Conservation (phyloP, 108 stramenopile species). For the Craspedostauros australis region DNA sequence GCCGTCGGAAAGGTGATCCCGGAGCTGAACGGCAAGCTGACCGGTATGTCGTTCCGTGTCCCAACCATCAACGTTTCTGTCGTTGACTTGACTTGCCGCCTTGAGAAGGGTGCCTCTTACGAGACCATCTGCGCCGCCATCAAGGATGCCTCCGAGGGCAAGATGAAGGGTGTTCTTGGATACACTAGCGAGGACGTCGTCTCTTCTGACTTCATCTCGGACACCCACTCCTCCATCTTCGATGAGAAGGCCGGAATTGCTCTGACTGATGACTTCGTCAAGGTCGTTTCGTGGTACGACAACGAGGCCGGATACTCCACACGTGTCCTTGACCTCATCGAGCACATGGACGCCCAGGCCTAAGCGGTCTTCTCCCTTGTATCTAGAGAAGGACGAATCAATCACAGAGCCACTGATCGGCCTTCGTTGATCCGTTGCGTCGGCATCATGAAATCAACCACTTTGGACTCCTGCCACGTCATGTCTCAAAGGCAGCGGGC, state of each 20-base stretch:
- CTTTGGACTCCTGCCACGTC: no score
- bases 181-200: constrained; percentile 94
- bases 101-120: constrained; percentile 90
- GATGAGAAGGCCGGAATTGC: constrained; percentile 97
- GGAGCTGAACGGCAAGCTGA: constrained; percentile 93
- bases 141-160: constrained; percentile 90
- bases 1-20: constrained; percentile 97
- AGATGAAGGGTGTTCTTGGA: constrained; percentile 89
- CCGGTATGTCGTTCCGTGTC: constrained; percentile 98
- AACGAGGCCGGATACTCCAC: constrained; percentile 95
- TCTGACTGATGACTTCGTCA: constrained; percentile 94
- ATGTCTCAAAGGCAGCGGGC: no score
- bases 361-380: no score
- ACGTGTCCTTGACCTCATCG: constrained; percentile 90
- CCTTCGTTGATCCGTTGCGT: no score
- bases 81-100: constrained; percentile 91
- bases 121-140: constrained; percentile 92
- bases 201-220: constrained; percentile 90
- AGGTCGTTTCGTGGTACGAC: constrained; percentile 98
- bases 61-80: constrained; percentile 95
- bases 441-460: no score
- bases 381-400: no score
- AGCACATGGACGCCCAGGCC: constrained; percentile 87
- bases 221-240: constrained; percentile 89
- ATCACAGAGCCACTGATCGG: no score